Percentiles rank a stretch among this genome's conserved stretches.
Conservation (phyloP, 257 asterid species). For the Salvia splendens region DNA sequence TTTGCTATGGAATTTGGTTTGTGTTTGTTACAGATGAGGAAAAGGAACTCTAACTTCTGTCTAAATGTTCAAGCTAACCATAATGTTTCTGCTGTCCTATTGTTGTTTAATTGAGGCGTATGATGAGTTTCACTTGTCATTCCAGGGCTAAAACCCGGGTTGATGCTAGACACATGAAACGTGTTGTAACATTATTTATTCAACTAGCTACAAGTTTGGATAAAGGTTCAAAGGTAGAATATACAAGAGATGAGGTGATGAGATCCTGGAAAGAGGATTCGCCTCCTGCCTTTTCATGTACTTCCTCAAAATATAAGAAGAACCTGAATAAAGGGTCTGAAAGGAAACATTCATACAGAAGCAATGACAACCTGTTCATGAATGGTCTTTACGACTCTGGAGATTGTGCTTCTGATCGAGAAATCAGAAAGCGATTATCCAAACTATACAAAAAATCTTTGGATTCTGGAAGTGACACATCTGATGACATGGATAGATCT, state of each 20-base stretch:
- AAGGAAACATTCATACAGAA: conserved; percentile 62
- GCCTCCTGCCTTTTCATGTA: conserved; percentile 80
- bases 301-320: conserved; percentile 72
- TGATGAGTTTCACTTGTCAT: conserved; percentile 26
- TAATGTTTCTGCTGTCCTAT: conserved; percentile 18
- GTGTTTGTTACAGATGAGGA: neutral
- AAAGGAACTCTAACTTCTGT: neutral
- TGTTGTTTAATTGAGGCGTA: conserved; percentile 17
- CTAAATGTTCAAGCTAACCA: neutral
- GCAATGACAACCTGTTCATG: conserved; percentile 55
- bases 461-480: conserved; percentile 84
- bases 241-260: conserved; percentile 56
- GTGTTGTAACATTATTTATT: conserved; percentile 63
- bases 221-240: conserved; percentile 55
- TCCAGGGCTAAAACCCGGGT: conserved; percentile 68
- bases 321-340: conserved; percentile 55
- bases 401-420: conserved; percentile 87
- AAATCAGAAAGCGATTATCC: conserved; percentile 81
- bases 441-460: conserved; percentile 71
- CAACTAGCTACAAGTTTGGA: conserved; percentile 84
- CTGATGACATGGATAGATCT: conserved; percentile 75
- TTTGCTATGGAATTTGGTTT: conserved; percentile 8
- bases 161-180: conserved; percentile 70
- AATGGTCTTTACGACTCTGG: conserved; percentile 68
- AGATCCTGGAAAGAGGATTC: conserved; percentile 68